These are phyloP conservation scores for Chrysanthemum makinoi DNA, from an alignment of 129 eudicot species.

Conservation along the genomic window DNA sequence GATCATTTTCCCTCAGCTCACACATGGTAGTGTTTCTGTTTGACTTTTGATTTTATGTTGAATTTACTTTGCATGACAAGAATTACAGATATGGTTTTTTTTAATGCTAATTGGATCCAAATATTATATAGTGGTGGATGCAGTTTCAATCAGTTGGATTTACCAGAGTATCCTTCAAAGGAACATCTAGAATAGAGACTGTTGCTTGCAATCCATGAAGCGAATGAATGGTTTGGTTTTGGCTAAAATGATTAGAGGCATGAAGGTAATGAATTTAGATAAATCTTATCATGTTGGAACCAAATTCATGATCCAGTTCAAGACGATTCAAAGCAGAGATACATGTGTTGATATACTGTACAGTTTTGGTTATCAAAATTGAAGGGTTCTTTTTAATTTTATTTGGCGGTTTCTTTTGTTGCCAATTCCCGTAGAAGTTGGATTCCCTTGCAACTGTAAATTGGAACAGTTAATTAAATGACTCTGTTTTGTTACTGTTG, in stretches of 20 bases:
- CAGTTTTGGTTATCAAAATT: slow-evolving; percentile 34
- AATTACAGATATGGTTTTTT: neutral
- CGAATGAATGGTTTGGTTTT: slow-evolving; percentile 94
- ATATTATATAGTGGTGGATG: slow-evolving; percentile 21
- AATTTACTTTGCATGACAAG: neutral
- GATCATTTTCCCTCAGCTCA: slow-evolving; percentile 98
- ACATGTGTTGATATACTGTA: slow-evolving; percentile 49
- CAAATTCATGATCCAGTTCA: slow-evolving; percentile 18
- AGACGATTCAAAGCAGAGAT: slow-evolving; percentile 32
- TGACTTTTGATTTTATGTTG: neutral
- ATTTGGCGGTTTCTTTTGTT: slow-evolving; percentile 28
- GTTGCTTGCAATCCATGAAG: slow-evolving; percentile 95
- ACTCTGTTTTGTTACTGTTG: slow-evolving; percentile 22
- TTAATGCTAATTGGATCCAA: neutral
- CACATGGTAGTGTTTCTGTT: slow-evolving; percentile 64
- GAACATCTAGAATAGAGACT: slow-evolving; percentile 83
- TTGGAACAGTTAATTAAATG: slow-evolving; percentile 25
- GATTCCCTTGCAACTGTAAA: slow-evolving; percentile 29
- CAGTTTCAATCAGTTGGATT: slow-evolving; percentile 97
- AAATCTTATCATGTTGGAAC: slow-evolving; percentile 25
- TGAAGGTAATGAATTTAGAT: slow-evolving; percentile 44
- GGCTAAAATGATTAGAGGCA: slow-evolving; percentile 42
- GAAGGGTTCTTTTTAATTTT: slow-evolving; percentile 2
- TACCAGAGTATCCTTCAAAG: slow-evolving; percentile 93
- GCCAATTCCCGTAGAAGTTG: slow-evolving; percentile 27